phyloP scores from a whole-genome alignment of 106 monocot genomes.

The Allium sativum region DNA sequence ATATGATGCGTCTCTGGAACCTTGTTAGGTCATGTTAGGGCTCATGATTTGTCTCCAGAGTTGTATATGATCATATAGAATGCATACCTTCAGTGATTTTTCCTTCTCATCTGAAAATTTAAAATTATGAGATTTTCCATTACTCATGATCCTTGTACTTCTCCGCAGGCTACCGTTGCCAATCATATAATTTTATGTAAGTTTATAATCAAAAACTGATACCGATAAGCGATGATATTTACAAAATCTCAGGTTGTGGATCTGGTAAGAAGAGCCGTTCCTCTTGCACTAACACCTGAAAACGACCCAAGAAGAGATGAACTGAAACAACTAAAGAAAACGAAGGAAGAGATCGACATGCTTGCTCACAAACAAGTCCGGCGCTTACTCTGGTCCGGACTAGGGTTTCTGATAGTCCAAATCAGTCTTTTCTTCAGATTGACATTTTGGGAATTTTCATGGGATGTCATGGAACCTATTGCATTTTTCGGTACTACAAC shows the following conservation, averaged over 20 bases:
- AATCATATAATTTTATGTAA: background rate
- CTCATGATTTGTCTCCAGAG: too few species aligned
- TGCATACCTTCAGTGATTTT: too few species aligned
- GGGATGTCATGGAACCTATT: slow-evolving; percentile 98
- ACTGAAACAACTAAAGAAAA: slow-evolving; percentile 50
- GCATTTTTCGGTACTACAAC: slow-evolving; percentile 81
- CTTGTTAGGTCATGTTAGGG: too few species aligned
- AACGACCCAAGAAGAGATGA: slow-evolving; percentile 81
- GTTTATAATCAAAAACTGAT: background rate
- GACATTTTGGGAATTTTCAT: slow-evolving; percentile 98
- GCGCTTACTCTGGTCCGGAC: slow-evolving; percentile 62
- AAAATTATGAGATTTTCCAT: background rate
- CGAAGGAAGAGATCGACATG: slow-evolving; percentile 73
- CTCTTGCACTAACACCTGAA: slow-evolving; percentile 56
- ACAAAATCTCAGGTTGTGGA: slow-evolving; percentile 37
- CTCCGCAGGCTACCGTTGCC: background rate
- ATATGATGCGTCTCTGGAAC: too few species aligned
- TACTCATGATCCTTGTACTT: background rate
- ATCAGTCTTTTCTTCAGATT: slow-evolving; percentile 87
- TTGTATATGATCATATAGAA: too few species aligned
- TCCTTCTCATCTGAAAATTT: background rate
- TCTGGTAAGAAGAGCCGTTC: slow-evolving; percentile 70
- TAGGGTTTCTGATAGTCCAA: slow-evolving; percentile 54
- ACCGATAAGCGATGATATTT: background rate
- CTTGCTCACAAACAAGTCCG: slow-evolving; percentile 85